Evolutionary conservation across 768 basidiomycete genomes (phyloP).

Genomic region (Ramaria rubella): DNA sequence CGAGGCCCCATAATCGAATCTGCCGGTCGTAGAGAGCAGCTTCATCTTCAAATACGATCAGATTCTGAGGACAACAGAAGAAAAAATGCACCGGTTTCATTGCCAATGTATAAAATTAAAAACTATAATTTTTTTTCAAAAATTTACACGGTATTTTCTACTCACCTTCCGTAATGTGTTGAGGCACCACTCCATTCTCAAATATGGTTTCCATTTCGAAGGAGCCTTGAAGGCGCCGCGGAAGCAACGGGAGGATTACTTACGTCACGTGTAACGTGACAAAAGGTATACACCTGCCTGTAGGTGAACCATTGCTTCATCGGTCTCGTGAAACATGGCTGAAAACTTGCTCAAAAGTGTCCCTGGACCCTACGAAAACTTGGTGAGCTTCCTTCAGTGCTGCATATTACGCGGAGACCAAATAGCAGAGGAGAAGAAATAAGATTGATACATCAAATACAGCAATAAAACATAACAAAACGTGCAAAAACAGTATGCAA

Average conservation of each 20-base stretch:
- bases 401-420: too few relatives aligned
- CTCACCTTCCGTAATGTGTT: constrained; percentile 58
- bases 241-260: too few relatives aligned
- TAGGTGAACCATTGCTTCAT: too few relatives aligned
- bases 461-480: constrained; percentile 1
- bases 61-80: background rate
- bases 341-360: too few relatives aligned
- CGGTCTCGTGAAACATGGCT: too few relatives aligned
- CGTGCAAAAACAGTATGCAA: background rate
- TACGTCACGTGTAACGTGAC: too few relatives aligned
- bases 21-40: constrained; percentile 94
- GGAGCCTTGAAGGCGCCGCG: background rate
- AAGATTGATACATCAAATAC: background rate
- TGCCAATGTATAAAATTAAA: background rate
- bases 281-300: too few relatives aligned
- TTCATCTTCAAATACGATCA: constrained; percentile 36
- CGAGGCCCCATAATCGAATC: constrained; percentile 96
- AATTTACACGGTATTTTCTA: constrained; percentile 8
- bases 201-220: background rate
- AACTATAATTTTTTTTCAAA: background rate
- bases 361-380: too few relatives aligned
- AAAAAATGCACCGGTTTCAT: too few relatives aligned
- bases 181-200: constrained; percentile 24
- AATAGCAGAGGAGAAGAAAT: background rate
- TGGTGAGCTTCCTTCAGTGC: too few relatives aligned